Evolutionary conservation across 495 filamentous ascomycete genomes (phyloP).

Genomic region (Parathielavia appendiculata): DNA sequence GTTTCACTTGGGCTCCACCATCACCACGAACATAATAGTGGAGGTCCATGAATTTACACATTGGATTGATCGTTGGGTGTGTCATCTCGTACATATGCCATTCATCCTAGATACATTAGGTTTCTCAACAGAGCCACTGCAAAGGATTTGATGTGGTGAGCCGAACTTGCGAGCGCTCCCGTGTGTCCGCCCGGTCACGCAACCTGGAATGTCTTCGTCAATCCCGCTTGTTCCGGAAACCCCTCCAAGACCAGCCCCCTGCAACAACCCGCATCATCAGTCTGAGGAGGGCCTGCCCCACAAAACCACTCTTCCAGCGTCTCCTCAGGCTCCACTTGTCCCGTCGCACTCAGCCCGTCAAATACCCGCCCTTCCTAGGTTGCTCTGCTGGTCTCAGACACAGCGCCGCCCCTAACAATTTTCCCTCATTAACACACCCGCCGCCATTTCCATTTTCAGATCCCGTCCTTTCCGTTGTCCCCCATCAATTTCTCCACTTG

Average conservation of each 20-base stretch:
- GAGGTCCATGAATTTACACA: neutral
- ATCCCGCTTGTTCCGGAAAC: conserved; percentile 9
- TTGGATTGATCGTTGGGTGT: neutral
- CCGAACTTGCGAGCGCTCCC: neutral
- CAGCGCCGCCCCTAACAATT: conserved; percentile 22
- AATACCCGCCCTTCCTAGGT: neutral
- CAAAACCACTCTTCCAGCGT: conserved; percentile 7
- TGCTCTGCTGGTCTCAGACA: conserved; percentile 6
- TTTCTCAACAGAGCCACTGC: too few species aligned
- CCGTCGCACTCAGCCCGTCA: neutral
- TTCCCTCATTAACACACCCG: conserved; percentile 11
- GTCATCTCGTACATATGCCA: too few species aligned
- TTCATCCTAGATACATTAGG: too few species aligned
- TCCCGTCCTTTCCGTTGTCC: conserved; percentile 11
- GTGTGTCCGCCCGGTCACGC: too few species aligned
- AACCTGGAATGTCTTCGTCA: conserved; percentile 3
- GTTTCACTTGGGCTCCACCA: too few species aligned
- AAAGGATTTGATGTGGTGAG: neutral
- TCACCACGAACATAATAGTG: too few species aligned
- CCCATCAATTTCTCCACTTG: conserved; percentile 25
- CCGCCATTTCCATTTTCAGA: conserved; percentile 14
- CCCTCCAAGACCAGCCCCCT: conserved; percentile 1
- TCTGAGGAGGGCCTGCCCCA: conserved; percentile 6
- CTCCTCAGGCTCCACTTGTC: neutral
- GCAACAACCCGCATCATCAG: neutral